Conservation (phyloP, 345 rosid species). For the Rhodamnia rubescens region DNA sequence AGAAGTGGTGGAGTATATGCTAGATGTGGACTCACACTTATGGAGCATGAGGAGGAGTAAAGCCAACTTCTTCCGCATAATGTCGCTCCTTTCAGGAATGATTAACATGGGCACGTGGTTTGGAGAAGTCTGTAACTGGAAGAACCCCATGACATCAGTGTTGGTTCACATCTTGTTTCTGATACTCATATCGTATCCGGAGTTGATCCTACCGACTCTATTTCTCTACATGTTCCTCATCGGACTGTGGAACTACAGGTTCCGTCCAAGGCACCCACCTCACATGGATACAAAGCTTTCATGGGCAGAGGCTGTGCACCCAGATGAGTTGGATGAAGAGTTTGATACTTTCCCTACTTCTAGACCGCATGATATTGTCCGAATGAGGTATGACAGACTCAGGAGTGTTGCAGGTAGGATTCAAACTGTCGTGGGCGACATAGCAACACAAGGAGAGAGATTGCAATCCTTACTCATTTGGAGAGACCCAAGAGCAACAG, state of each 20-base stretch:
- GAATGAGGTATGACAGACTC: slow-evolving; percentile 67
- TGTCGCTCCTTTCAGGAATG: slow-evolving; percentile 46
- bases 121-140: slow-evolving; percentile 59
- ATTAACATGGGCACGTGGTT: slow-evolving; percentile 44
- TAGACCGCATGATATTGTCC: slow-evolving; percentile 35
- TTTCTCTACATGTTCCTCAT: slow-evolving; percentile 70
- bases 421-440: slow-evolving; percentile 67
- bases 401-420: slow-evolving; percentile 76
- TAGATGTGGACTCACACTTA: slow-evolving; percentile 75
- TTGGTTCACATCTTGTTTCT: slow-evolving; percentile 54
- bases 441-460: slow-evolving; percentile 86
- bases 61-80: slow-evolving; percentile 75
- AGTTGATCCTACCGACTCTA: slow-evolving; percentile 55
- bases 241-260: slow-evolving; percentile 70
- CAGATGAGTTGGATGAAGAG: slow-evolving; percentile 80
- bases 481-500: slow-evolving; percentile 81
- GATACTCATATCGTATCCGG: slow-evolving; percentile 65
- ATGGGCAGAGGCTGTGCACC: slow-evolving; percentile 60
- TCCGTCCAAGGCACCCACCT: slow-evolving; percentile 55
- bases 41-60: slow-evolving; percentile 97
- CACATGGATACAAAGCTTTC: slow-evolving; percentile 76
- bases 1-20: slow-evolving; percentile 82
- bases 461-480: slow-evolving; percentile 54
- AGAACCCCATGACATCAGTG: slow-evolving; percentile 52
- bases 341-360: slow-evolving; percentile 76